phyloP scores from a whole-genome alignment of 148 eudicot genomes.

The Simmondsia chinensis region DNA sequence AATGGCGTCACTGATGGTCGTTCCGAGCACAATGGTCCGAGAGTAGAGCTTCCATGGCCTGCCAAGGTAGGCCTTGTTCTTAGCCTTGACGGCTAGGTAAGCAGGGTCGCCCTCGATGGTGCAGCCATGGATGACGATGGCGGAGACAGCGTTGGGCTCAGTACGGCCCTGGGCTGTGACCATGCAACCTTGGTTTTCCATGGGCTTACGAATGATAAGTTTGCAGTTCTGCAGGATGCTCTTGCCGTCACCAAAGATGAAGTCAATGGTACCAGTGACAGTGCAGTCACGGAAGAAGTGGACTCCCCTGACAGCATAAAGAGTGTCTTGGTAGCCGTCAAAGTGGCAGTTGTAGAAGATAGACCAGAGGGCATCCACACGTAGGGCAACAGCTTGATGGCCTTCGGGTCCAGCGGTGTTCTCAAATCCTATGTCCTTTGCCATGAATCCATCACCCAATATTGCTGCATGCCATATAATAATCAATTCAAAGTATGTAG shows the following conservation, averaged over 20 bases:
- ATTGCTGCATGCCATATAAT: constrained; percentile 13
- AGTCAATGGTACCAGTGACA: constrained; percentile 54
- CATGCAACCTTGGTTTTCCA: constrained; percentile 29
- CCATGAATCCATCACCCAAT: constrained; percentile 29
- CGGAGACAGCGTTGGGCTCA: constrained; percentile 22
- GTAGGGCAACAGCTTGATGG: constrained; percentile 47
- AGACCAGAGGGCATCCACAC: constrained; percentile 19
- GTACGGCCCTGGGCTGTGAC: constrained; percentile 62
- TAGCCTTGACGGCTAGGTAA: constrained; percentile 3
- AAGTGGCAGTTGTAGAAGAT: constrained; percentile 28
- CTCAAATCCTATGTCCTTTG: constrained; percentile 33
- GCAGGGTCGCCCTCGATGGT: constrained; percentile 21
- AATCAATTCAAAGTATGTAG: neutral
- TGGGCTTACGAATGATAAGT: constrained; percentile 35
- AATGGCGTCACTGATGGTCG: constrained; percentile 27
- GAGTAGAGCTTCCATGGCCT: constrained; percentile 55
- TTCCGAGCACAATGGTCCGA: constrained; percentile 34
- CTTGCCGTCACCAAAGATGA: constrained; percentile 57
- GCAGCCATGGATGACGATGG: constrained; percentile 40
- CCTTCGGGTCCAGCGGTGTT: constrained; percentile 32
- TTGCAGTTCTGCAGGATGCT: constrained; percentile 59
- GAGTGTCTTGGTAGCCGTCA: constrained; percentile 45
- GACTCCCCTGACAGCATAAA: constrained; percentile 31
- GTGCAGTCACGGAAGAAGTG: constrained; percentile 62
- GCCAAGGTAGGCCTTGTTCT: constrained; percentile 33